phyloP scores from a whole-genome alignment of 2,329 filamentous ascomycete genomes.

The Phialophora chinensis region DNA sequence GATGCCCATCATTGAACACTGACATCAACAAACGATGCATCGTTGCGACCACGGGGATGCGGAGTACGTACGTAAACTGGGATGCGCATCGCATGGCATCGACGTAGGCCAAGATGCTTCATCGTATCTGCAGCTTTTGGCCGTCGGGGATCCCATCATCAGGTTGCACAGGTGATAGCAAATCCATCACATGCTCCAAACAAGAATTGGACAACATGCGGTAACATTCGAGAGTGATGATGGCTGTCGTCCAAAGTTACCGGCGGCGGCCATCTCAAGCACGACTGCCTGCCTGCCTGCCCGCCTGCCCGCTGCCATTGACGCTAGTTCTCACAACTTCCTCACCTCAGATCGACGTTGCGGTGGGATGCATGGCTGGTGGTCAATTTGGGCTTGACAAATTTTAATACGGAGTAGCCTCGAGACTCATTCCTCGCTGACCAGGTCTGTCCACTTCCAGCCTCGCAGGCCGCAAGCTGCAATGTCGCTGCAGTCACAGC shows the following conservation, averaged over 20 bases:
- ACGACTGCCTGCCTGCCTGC: not conserved
- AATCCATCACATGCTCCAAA: too few species aligned
- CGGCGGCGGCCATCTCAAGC: too few species aligned
- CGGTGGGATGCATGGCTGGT: not conserved
- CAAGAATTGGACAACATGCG: too few species aligned
- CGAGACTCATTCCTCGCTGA: not conserved
- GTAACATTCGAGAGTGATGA: too few species aligned
- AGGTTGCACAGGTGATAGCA: not conserved
- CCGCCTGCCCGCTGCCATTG: too few species aligned
- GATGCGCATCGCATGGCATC: not conserved
- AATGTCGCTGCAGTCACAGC: not conserved
- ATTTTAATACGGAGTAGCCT: not conserved
- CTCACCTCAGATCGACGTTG: not conserved
- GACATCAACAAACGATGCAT: not conserved
- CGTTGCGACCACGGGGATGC: not conserved
- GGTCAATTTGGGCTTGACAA: not conserved
- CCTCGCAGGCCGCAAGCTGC: not conserved
- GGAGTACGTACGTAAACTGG: not conserved
- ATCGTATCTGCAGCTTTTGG: too few species aligned
- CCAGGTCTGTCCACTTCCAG: not conserved
- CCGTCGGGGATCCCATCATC: not conserved
- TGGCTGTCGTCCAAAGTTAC: not conserved
- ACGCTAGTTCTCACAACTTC: not conserved
- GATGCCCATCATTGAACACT: not conserved
- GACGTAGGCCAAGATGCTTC: not conserved